phyloP scores from a whole-genome alignment of 225 moss, liverwort and hornwort genomes.

The Neckera pumila region DNA sequence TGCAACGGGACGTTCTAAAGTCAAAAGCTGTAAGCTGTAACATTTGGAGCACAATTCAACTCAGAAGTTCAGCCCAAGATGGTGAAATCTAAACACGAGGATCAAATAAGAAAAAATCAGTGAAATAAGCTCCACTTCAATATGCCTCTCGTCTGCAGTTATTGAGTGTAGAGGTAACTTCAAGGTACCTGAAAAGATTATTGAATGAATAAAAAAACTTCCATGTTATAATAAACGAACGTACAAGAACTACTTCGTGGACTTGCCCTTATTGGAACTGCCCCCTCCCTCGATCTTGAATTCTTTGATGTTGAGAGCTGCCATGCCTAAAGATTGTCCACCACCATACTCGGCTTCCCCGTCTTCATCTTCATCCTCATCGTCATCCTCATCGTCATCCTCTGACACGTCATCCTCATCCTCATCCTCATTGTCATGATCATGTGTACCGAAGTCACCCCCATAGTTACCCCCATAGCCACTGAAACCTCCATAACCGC shows the following conservation, averaged over 20 bases:
- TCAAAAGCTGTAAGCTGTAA: background rate
- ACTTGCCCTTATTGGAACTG: conserved; percentile 31
- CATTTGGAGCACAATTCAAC: background rate
- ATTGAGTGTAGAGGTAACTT: background rate
- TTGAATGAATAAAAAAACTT: background rate
- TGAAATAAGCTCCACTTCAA: background rate
- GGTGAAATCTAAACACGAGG: background rate
- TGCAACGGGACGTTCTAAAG: background rate
- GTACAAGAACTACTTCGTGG: conserved; percentile 26
- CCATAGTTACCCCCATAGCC: conserved; percentile 45
- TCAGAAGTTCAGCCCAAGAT: background rate
- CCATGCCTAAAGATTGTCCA: conserved; percentile 64
- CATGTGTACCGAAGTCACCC: conserved; percentile 34
- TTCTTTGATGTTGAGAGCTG: conserved; percentile 83
- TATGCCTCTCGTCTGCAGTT: background rate
- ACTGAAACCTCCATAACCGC: conserved; percentile 45
- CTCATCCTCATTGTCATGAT: conserved; percentile 30
- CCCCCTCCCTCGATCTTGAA: conserved; percentile 56
- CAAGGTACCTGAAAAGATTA: background rate
- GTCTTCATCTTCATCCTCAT: conserved; percentile 43
- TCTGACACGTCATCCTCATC: conserved; percentile 56
- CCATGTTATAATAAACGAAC: background rate
- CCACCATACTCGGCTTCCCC: conserved; percentile 41
- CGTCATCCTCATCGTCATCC: conserved; percentile 60
- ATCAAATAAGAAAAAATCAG: background rate